Conservation (phyloP, 1,284 basidiomycete species). For the Bondarzewia mesenterica region DNA sequence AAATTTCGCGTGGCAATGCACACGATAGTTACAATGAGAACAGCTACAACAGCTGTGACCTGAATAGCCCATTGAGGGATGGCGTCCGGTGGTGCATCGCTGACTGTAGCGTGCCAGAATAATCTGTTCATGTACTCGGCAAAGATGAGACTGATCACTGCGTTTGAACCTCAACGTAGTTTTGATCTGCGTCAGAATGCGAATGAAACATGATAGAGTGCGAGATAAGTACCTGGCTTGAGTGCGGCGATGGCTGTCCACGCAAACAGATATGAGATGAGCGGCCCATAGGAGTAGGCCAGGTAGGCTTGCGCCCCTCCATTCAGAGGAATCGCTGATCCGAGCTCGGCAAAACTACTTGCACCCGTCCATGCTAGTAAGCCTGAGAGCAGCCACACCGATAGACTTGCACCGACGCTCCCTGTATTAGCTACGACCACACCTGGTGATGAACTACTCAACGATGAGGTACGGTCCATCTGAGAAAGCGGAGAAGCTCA, state of each 20-base stretch:
- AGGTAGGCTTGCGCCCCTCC: constrained; percentile 92
- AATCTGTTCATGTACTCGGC: constrained; percentile 84
- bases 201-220: constrained; percentile 5
- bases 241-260: constrained; percentile 89
- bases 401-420: constrained; percentile 76
- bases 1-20: constrained; percentile 76
- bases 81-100: constrained; percentile 62
- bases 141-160: constrained; percentile 67
- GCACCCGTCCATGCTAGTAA: constrained; percentile 90
- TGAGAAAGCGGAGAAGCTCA: constrained; percentile 24
- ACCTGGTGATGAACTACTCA: constrained; percentile 74
- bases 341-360: constrained; percentile 84
- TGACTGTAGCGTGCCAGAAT: constrained; percentile 57
- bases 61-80: constrained; percentile 94
- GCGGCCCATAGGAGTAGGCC: constrained; percentile 82
- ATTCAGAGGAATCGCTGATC: constrained; percentile 77
- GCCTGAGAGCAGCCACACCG: constrained; percentile 76
- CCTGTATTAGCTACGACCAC: constrained; percentile 84
- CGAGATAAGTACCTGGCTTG: constrained; percentile 56
- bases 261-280: constrained; percentile 80
- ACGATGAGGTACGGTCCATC: background rate
- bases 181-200: too few species aligned
- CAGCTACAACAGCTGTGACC: constrained; percentile 71
- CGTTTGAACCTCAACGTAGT: constrained; percentile 44
- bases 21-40: constrained; percentile 65